These are phyloP conservation scores for Lagenaria siceraria DNA, from an alignment of 306 rosid genomes.

Conservation along the genomic window DNA sequence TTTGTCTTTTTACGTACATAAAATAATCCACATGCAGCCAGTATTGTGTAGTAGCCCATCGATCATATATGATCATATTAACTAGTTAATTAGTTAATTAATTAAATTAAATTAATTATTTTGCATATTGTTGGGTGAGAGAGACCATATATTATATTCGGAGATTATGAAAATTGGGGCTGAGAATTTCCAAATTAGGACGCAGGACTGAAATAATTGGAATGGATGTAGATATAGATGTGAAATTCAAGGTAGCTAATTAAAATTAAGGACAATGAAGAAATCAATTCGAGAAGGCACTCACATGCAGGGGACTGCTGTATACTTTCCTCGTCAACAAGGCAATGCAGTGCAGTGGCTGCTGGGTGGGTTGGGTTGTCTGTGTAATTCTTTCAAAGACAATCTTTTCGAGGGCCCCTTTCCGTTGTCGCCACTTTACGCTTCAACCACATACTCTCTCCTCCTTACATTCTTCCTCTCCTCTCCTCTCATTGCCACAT, in stretches of 20 bases:
- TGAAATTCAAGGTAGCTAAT: background rate
- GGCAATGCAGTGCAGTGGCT: background rate
- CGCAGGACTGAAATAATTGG: too few species aligned
- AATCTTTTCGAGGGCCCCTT: background rate
- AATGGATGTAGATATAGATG: too few species aligned
- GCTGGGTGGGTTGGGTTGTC: background rate
- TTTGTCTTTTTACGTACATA: background rate
- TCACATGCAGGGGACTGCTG: background rate
- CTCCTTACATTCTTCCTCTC: too few species aligned
- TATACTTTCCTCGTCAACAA: background rate
- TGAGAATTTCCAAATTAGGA: background rate
- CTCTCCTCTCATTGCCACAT: too few species aligned
- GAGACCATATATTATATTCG: too few species aligned
- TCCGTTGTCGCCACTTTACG: background rate
- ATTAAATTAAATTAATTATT: too few species aligned
- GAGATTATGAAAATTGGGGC: background rate
- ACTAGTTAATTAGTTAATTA: too few species aligned
- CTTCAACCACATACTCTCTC: too few species aligned
- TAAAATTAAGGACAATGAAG: background rate
- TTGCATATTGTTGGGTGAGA: background rate
- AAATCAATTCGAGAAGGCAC: background rate
- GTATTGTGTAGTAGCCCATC: background rate
- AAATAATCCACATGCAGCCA: background rate
- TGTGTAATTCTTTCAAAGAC: background rate
- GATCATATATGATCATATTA: too few species aligned